These are phyloP conservation scores for Globisporangium yorkense DNA, from an alignment of 352 stramenopile genomes.

Conservation along the genomic window DNA sequence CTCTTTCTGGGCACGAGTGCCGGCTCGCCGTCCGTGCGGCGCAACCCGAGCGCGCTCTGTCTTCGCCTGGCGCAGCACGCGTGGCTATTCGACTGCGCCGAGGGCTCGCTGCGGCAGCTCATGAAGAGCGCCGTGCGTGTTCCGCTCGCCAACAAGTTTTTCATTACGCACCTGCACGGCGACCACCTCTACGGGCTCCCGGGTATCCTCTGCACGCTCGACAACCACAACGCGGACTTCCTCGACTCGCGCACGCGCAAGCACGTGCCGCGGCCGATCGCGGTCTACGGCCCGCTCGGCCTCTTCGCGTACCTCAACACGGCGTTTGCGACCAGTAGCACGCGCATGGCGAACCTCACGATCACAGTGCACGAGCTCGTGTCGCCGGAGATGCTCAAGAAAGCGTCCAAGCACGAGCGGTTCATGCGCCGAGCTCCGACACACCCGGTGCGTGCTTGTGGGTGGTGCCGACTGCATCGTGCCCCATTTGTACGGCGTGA, in stretches of 20 bases:
- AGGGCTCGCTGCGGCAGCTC: slow-evolving; percentile 74
- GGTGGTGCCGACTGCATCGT: no score
- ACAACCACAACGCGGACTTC: slow-evolving; percentile 68
- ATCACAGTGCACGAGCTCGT: slow-evolving; percentile 78
- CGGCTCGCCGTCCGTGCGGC: slow-evolving; percentile 59
- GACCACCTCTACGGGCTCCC: slow-evolving; percentile 84
- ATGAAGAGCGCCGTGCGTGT: slow-evolving; percentile 75
- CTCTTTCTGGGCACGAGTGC: slow-evolving; percentile 79
- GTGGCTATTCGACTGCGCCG: slow-evolving; percentile 88
- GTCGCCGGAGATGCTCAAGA: slow-evolving; percentile 35
- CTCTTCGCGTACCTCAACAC: slow-evolving; percentile 78
- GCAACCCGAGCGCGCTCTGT: slow-evolving; percentile 58
- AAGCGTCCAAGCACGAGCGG: slow-evolving; percentile 47
- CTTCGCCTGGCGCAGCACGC: slow-evolving; percentile 58
- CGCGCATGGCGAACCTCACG: slow-evolving; percentile 59
- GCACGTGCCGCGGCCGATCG: slow-evolving; percentile 39
- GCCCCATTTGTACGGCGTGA: no score
- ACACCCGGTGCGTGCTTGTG: slow-evolving; percentile 37
- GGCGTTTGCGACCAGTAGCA: slow-evolving; percentile 54
- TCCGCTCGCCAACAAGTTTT: slow-evolving; percentile 78
- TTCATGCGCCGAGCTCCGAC: slow-evolving; percentile 50
- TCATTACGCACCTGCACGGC: slow-evolving; percentile 81
- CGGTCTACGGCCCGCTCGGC: slow-evolving; percentile 72
- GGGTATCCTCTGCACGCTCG: slow-evolving; percentile 76
- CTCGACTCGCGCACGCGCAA: slow-evolving; percentile 50